Evolutionary conservation across 495 filamentous ascomycete species (phyloP), one percentile per base, ranked within the genome.

Genomic region (Chaetomium cochliodes): DNA sequence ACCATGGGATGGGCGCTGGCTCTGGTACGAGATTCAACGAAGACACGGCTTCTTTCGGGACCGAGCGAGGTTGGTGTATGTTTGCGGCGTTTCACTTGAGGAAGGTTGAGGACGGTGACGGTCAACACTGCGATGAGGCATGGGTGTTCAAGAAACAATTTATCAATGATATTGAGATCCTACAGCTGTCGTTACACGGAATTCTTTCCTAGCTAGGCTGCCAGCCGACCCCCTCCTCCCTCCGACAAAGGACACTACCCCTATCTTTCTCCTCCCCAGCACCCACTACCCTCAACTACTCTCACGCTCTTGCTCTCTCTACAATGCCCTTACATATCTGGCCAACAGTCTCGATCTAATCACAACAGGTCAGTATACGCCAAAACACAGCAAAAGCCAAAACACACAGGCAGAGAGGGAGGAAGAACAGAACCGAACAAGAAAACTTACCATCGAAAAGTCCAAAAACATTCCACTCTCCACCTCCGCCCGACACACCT

Each of bases 1-100:
- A 50, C 46, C 46, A 50, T 50, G 46, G 46, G 18, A 50, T n/a
- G 20, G 44, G 18, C 46, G 46, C 46, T 50, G 20, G 46, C n/a
- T 4, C 46, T 50, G 46, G 12, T 23, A 50, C 4, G 9, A 23
- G 46, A 44, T 16, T 50, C 46, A 50, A 50, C 18, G 46, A 20
- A 23, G 18, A 23, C 46, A 50, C 23, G 18, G 46, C 20, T 50
- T 23, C n/a, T 5, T 50, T 37, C 18, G 9, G 41, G 41, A 18
- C 1, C 6, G 13, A 16, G 16, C 15, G 41, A 44, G 41, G 41
- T 16, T 18, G 13, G 41, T 44, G 41, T 44, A 11, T 4, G 41
- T 44, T 2, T 44, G 33, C 1, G 41, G 15, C n/a, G n/a, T n/a
- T 44, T 16, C 41, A 41, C 39, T 41, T 41, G 4, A 6, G 28